A percentile compares a stretch with the other conserved stretches of the same genome.
Conservation (phyloP, 768 basidiomycete species). For the Pleurotus cornucopiae region DNA sequence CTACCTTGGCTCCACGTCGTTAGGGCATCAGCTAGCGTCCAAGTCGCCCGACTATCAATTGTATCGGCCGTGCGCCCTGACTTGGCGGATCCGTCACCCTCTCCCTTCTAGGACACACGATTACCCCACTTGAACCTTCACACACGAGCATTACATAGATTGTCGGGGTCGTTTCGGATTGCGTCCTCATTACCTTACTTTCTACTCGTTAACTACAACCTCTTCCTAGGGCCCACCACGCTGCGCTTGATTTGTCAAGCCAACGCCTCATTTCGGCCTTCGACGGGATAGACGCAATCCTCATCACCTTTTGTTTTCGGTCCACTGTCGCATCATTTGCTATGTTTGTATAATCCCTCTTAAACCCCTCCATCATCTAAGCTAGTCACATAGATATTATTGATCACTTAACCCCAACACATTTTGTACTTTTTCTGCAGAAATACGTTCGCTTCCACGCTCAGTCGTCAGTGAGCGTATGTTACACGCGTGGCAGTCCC, state of each 20-base stretch:
- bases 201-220: background rate
- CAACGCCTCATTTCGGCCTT: background rate
- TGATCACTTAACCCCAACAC: conserved; percentile 4
- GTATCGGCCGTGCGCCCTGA: background rate
- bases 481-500: too few relatives aligned
- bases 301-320: background rate
- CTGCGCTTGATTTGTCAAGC: background rate
- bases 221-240: background rate
- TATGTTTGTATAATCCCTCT: conserved; percentile 7
- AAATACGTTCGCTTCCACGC: too few relatives aligned
- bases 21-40: conserved; percentile 16
- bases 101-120: background rate
- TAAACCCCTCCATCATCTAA: background rate
- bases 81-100: background rate
- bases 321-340: conserved; percentile 1
- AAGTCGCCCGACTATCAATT: background rate
- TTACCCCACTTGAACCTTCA: conserved; percentile 1
- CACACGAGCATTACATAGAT: conserved; percentile 6
- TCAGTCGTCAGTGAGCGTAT: too few relatives aligned
- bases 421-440: background rate
- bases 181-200: conserved; percentile 3
- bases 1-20: conserved; percentile 61
- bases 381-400: background rate
- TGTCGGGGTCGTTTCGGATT: background rate
- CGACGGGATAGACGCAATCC: background rate